Evolutionary conservation across 2,329 filamentous ascomycete genomes (phyloP), one percentile per base, ranked within the genome.

Genomic region (Hymenotorrendiella dingleyae): DNA sequence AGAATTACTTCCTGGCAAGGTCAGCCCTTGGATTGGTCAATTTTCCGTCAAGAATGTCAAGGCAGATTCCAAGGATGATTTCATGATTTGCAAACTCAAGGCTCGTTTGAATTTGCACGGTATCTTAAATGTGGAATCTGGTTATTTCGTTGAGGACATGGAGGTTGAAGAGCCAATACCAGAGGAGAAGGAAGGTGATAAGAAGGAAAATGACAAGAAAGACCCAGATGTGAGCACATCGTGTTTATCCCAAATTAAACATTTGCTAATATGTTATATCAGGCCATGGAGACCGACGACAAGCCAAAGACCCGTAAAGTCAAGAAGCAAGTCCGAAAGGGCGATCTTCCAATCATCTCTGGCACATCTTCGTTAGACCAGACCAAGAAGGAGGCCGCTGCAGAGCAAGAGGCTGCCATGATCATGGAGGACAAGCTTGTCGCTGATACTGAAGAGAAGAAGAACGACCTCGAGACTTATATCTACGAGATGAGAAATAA

Each of bases 51-150:
- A 98, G 79, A 86, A 86, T 34, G 91, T 98, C 62, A 90, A 96
- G 77, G 84, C 88, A 29, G 88, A 94, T 62, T 78, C 82, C 54
- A 90, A 93, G 64, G 87, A 94, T 47, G 93, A 97, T 64, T 98
- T 97, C 67, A 97, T 98, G 91, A 94, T 97, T 61, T 98, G 93
- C 84, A 98, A 98, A 74, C 82, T 98, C 50, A 97, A 97, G 79
- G 91, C 93, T 36, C 83, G 93, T 52, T 79, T 98, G 43, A 98
- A 98, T 71, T 79, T 97, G 52, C 90, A 97, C 71, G 93, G 93
- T 66, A 80, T 98, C 46, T 74, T 98, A 54, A 97, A 97, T 63
- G 85, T 98, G 27, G 93, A 98, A 73, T 90, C 82, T 50, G 93
- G 90, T 48, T 98, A 98, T 74, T 97, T 88, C 60, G 93, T 98